phyloP scores from a whole-genome alignment of 139 green algal genomes.

The Gonium pectorale region DNA sequence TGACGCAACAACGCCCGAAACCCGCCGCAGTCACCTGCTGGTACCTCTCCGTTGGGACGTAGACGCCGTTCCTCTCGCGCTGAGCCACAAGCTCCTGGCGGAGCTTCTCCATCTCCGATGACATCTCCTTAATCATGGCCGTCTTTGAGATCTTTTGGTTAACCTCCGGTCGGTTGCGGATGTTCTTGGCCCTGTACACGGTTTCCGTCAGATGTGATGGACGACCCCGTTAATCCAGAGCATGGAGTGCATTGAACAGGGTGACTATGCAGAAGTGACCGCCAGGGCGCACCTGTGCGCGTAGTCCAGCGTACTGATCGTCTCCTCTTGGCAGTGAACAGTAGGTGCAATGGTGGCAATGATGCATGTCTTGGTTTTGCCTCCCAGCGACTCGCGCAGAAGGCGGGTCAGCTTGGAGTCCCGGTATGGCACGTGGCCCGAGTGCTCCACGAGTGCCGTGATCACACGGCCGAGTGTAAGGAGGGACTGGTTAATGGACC shows the following conservation, averaged over 20 bases:
- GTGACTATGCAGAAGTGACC: too few relatives aligned
- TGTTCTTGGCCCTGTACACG: slow-evolving; percentile 89
- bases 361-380: slow-evolving; percentile 95
- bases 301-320: slow-evolving; percentile 97
- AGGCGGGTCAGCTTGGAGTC: slow-evolving; percentile 98
- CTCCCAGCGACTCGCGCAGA: slow-evolving; percentile 94
- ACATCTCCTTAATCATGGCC: slow-evolving; percentile 92
- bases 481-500: slow-evolving; percentile 97
- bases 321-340: slow-evolving; percentile 93
- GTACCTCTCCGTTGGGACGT: slow-evolving; percentile 74
- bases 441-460: slow-evolving; percentile 91
- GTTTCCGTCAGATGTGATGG: too few relatives aligned
- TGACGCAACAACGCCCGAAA: too few relatives aligned
- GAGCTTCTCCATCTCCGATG: slow-evolving; percentile 94
- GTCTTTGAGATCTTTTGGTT: slow-evolving; percentile 89
- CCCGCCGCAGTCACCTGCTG: slow-evolving; percentile 52
- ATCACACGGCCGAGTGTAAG: slow-evolving; percentile 98
- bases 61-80: slow-evolving; percentile 96
- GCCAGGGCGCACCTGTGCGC: slow-evolving; percentile 88
- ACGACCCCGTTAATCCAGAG: too few relatives aligned
- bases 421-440: slow-evolving; percentile 83
- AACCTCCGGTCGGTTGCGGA: slow-evolving; percentile 96
- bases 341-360: slow-evolving; percentile 98
- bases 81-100: slow-evolving; percentile 83
- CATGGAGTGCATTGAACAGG: too few relatives aligned